Conservation (phyloP, 1,284 basidiomycete species). For the Fistulina hepatica region DNA sequence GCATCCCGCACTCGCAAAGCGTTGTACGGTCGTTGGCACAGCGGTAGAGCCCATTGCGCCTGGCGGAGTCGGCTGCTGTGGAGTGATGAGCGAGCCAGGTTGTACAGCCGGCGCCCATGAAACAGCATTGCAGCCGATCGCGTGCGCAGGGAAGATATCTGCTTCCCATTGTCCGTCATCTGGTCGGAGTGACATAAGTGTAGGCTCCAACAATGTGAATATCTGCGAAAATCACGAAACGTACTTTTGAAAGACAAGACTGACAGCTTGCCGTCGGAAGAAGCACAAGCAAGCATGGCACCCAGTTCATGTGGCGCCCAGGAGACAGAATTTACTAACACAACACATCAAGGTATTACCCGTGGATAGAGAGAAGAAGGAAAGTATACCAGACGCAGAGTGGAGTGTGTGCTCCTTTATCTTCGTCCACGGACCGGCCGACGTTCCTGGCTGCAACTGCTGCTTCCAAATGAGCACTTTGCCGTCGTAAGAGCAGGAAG, state of each 20-base stretch:
- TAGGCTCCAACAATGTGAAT: not conserved
- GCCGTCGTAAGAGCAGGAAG: constrained; percentile 96
- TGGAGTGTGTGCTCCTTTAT: constrained; percentile 96
- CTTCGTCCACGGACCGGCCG: constrained; percentile 71
- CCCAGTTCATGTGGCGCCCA: constrained; percentile 98
- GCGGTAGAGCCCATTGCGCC: too few species aligned
- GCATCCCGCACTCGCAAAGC: constrained; percentile 92
- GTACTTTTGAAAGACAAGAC: constrained; percentile 94
- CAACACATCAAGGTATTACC: not conserved
- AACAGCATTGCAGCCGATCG: constrained; percentile 94
- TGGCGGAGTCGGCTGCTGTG: constrained; percentile 30
- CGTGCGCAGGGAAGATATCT: constrained; percentile 92
- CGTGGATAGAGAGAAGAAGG: not conserved
- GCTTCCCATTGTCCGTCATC: constrained; percentile 96
- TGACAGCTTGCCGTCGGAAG: constrained; percentile 96
- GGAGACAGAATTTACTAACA: constrained; percentile 86
- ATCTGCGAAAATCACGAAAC: constrained; percentile 19
- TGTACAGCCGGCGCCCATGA: constrained; percentile 95
- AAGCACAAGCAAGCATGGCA: constrained; percentile 93
- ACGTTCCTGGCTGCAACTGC: constrained; percentile 45
- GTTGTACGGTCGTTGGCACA: constrained; percentile 50
- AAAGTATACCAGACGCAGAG: constrained; percentile 72
- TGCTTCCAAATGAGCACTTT: constrained; percentile 99
- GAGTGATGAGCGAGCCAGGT: constrained; percentile 73
- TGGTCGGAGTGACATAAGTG: constrained; percentile 22